Percentiles rank a stretch among this genome's conserved stretches.
Evolutionary conservation across 176 grass and related monocot genomes (phyloP).

Genomic region (Triticum turgidum): DNA sequence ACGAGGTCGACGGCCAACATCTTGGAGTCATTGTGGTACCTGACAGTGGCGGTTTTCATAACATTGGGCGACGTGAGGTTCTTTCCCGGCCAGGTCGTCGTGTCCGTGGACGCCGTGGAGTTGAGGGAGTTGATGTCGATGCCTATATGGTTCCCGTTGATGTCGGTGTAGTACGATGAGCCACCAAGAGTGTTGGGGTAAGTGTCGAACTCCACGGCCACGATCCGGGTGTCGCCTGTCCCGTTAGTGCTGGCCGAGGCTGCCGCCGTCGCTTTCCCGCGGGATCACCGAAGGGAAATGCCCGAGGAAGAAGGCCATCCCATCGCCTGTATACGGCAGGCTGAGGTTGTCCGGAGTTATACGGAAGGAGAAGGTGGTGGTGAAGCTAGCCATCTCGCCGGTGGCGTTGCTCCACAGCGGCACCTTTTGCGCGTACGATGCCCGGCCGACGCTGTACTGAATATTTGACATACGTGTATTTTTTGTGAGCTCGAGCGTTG

Average conservation of each 20-base stretch:
- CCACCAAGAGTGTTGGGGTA: too few species aligned
- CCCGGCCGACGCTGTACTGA: too few species aligned
- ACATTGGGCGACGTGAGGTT: not conserved
- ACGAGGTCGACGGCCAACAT: not conserved
- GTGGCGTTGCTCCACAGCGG: too few species aligned
- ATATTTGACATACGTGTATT: rapidly evolving
- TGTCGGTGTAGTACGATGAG: not conserved
- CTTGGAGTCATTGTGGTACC: slow-evolving; percentile 3
- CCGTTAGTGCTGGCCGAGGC: not conserved
- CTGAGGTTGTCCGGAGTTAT: not conserved
- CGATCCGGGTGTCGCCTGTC: not conserved
- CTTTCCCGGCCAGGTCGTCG: not conserved
- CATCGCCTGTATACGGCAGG: not conserved
- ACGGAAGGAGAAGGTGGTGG: slow-evolving; percentile 33
- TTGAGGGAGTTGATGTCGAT: not conserved
- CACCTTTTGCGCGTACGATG: too few species aligned
- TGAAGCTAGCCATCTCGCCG: not conserved
- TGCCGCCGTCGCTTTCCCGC: not conserved
- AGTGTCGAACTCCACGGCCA: slow-evolving; percentile 34
- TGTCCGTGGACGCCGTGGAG: not conserved
- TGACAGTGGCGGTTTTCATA: not conserved
- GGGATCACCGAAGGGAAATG: slow-evolving; percentile 1
- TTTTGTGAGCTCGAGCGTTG: too few species aligned
- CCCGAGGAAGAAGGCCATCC: slow-evolving; percentile 62
- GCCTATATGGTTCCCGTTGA: slow-evolving; percentile 40